Evolutionary conservation across 140 eudicot species (phyloP).

Genomic region (Anethum foeniculum): DNA sequence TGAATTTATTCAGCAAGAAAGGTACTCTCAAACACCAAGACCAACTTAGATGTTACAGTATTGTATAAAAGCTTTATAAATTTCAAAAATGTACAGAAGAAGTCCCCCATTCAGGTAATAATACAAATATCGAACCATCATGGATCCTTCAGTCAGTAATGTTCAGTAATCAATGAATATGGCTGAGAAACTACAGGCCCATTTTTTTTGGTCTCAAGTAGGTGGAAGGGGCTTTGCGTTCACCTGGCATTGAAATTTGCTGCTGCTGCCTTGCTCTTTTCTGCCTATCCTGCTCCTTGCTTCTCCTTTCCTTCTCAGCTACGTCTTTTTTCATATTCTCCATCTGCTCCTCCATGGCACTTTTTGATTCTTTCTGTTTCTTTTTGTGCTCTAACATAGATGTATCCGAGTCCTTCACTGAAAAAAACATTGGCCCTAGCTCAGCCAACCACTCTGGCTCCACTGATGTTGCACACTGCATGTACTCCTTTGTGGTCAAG

Average conservation of each 20-base stretch:
- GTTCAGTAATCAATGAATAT: background rate
- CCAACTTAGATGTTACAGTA: background rate
- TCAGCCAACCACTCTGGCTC: constrained; percentile 96
- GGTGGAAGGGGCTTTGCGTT: constrained; percentile 51
- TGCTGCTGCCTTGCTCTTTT: constrained; percentile 65
- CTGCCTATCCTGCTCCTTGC: constrained; percentile 38
- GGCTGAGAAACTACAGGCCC: constrained; percentile 37
- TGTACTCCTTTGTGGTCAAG: constrained; percentile 76
- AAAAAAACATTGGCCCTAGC: constrained; percentile 96
- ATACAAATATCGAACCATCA: background rate
- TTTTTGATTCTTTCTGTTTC: constrained; percentile 81
- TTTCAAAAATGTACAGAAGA: background rate
- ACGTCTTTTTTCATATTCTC: constrained; percentile 52
- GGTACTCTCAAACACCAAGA: too few relatives aligned
- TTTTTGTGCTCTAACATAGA: constrained; percentile 82
- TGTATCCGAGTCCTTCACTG: constrained; percentile 84
- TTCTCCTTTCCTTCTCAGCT: constrained; percentile 39
- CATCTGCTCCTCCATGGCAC: constrained; percentile 90
- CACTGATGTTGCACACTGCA: constrained; percentile 90
- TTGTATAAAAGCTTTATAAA: background rate
- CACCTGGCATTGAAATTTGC: constrained; percentile 58
- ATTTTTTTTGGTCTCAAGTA: constrained; percentile 67
- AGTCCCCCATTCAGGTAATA: background rate
- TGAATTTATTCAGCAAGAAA: too few relatives aligned
- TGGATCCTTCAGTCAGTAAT: background rate